Evolutionary conservation across 805 yeast genomes (phyloP).

Genomic region (Hanseniaspora guilliermondii): DNA sequence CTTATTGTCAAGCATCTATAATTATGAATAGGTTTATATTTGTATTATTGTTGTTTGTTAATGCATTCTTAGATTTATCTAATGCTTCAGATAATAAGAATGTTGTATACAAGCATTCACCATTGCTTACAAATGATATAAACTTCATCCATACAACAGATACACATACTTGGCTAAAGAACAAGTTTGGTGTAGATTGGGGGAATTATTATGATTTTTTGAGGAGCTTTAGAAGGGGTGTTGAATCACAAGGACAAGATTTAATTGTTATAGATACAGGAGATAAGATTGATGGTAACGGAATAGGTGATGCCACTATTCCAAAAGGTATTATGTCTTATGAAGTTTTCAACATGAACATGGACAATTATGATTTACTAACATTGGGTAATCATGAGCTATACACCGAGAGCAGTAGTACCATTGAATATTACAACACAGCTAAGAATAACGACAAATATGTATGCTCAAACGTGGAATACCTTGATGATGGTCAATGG

Average conservation of each 20-base stretch:
- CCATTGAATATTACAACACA: slow-evolving; percentile 50
- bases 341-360: slow-evolving; percentile 44
- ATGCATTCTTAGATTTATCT: not conserved
- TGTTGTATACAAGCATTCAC: slow-evolving; percentile 16
- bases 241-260: slow-evolving; percentile 39
- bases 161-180: slow-evolving; percentile 90
- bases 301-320: slow-evolving; percentile 62
- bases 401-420: slow-evolving; percentile 52
- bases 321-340: slow-evolving; percentile 61
- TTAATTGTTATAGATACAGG: slow-evolving; percentile 74
- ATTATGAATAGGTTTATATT: not conserved
- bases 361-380: slow-evolving; percentile 53
- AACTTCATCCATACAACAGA: slow-evolving; percentile 92
- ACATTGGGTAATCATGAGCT: slow-evolving; percentile 89
- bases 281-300: slow-evolving; percentile 91
- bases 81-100: not conserved
- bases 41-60: not conserved
- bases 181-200: slow-evolving; percentile 74
- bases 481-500: slow-evolving; percentile 31
- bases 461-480: slow-evolving; percentile 62
- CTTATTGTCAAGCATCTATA: not conserved
- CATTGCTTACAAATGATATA: slow-evolving; percentile 54
- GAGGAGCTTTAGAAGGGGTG: slow-evolving; percentile 34
- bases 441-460: slow-evolving; percentile 50
- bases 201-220: slow-evolving; percentile 76